A percentile compares a stretch with the other conserved stretches of the same genome.
Evolutionary conservation across 441 rosid genomes (phyloP).

Genomic region (Bruguiera hainesii): DNA sequence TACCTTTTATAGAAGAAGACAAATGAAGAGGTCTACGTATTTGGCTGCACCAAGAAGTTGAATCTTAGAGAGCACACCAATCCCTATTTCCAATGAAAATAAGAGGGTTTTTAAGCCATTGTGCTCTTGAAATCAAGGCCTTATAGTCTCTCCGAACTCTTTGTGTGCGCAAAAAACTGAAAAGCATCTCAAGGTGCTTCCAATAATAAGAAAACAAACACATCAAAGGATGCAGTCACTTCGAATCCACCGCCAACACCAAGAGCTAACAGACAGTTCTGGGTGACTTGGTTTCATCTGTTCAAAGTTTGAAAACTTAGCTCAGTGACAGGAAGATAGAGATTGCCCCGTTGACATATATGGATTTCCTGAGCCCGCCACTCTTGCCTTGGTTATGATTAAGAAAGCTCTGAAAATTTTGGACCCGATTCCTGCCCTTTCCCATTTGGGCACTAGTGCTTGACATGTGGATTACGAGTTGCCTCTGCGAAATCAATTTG

Average conservation of each 20-base stretch:
- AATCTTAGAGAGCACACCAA: constrained; percentile 15
- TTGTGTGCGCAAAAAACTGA: neutral
- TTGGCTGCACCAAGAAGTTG: constrained; percentile 30
- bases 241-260: constrained; percentile 16
- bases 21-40: constrained; percentile 20
- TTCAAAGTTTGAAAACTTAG: constrained; percentile 15
- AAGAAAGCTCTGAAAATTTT: constrained; percentile 36
- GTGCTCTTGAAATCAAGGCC: constrained; percentile 18
- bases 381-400: constrained; percentile 9
- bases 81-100: neutral
- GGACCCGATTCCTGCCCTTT: constrained; percentile 6
- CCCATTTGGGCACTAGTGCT: neutral
- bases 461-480: constrained; percentile 16
- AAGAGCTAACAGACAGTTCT: constrained; percentile 39
- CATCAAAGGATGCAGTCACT: constrained; percentile 12
- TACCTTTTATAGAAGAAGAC: constrained; percentile 21
- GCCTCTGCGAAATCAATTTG: neutral
- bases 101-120: neutral
- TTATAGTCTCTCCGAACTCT: constrained; percentile 5
- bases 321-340: constrained; percentile 25
- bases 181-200: constrained; percentile 40
- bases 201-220: constrained; percentile 37
- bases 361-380: constrained; percentile 25
- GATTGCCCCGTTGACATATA: constrained; percentile 21
- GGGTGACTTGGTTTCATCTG: constrained; percentile 32